Evolutionary conservation across 2,329 filamentous ascomycete genomes (phyloP).

Genomic region (Orbilia oligospora): DNA sequence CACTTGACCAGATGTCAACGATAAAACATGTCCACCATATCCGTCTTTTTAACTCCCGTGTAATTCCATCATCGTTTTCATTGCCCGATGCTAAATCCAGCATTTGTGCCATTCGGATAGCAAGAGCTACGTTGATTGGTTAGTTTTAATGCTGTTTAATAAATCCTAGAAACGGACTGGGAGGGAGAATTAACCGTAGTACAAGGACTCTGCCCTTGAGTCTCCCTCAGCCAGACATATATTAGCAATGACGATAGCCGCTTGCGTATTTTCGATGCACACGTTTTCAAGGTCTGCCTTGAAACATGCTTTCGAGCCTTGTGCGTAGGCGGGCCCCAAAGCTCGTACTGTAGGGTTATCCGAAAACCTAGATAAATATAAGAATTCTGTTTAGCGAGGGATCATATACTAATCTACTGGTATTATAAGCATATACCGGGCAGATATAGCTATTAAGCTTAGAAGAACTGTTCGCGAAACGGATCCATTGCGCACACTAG

Average conservation of each 20-base stretch:
- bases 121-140: constrained; percentile 62
- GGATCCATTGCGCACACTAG: constrained; percentile 56
- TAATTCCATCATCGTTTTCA: constrained; percentile 63
- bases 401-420: background rate
- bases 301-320: constrained; percentile 62
- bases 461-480: constrained; percentile 61
- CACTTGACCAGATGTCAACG: constrained; percentile 66
- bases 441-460: constrained; percentile 63
- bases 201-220: constrained; percentile 66
- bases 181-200: constrained; percentile 65
- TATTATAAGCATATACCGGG: constrained; percentile 53
- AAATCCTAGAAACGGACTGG: background rate
- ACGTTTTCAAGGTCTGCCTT: constrained; percentile 65
- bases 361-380: constrained; percentile 59
- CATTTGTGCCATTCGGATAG: constrained; percentile 66
- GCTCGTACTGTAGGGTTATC: constrained; percentile 58
- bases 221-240: constrained; percentile 65
- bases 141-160: background rate
- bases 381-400: background rate
- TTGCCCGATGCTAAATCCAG: constrained; percentile 63
- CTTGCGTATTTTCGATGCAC: constrained; percentile 66
- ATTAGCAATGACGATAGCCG: constrained; percentile 66
- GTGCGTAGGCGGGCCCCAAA: constrained; percentile 52
- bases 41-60: constrained; percentile 65
- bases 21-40: constrained; percentile 67